phyloP scores from a whole-genome alignment of 257 asterid species.

The Przewalskia tangutica region DNA sequence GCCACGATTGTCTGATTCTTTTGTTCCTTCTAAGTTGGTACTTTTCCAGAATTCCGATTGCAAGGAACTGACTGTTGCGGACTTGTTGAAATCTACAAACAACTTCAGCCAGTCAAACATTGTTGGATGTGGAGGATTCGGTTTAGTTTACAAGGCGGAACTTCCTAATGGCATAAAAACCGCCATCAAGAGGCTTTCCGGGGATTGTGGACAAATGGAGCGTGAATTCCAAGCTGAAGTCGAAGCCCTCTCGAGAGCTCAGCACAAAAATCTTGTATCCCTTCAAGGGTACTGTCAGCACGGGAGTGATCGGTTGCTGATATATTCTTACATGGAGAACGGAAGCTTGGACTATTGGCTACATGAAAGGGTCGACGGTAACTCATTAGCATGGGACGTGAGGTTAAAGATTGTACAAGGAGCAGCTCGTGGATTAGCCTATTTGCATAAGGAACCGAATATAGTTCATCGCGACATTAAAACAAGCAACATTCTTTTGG shows the following conservation, averaged over 20 bases:
- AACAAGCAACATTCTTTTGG: slow-evolving; percentile 81
- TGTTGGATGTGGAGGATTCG: slow-evolving; percentile 94
- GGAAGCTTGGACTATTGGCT: slow-evolving; percentile 97
- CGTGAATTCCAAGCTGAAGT: slow-evolving; percentile 97
- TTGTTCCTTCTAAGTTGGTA: slow-evolving; percentile 65
- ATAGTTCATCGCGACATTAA: slow-evolving; percentile 87
- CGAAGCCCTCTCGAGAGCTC: slow-evolving; percentile 87
- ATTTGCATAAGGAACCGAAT: slow-evolving; percentile 73
- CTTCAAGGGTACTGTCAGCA: slow-evolving; percentile 85
- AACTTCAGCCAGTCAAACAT: slow-evolving; percentile 85
- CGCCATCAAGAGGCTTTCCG: slow-evolving; percentile 87
- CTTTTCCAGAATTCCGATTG: slow-evolving; percentile 64
- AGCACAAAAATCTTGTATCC: slow-evolving; percentile 81
- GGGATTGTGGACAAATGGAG: slow-evolving; percentile 96
- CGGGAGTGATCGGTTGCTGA: slow-evolving; percentile 58
- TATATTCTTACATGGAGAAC: slow-evolving; percentile 91
- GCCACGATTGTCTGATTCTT: slow-evolving; percentile 39
- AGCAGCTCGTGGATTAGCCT: slow-evolving; percentile 76
- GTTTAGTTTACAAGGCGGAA: slow-evolving; percentile 79
- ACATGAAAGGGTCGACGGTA: slow-evolving; percentile 63
- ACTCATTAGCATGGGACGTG: slow-evolving; percentile 44
- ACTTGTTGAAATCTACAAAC: slow-evolving; percentile 62
- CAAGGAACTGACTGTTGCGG: slow-evolving; percentile 61
- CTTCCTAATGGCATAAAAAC: slow-evolving; percentile 61
- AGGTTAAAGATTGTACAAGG: slow-evolving; percentile 65